Percentiles rank a stretch among this genome's conserved stretches.
Conservation (phyloP, 345 rosid species). For the Syzygium aromaticum region DNA sequence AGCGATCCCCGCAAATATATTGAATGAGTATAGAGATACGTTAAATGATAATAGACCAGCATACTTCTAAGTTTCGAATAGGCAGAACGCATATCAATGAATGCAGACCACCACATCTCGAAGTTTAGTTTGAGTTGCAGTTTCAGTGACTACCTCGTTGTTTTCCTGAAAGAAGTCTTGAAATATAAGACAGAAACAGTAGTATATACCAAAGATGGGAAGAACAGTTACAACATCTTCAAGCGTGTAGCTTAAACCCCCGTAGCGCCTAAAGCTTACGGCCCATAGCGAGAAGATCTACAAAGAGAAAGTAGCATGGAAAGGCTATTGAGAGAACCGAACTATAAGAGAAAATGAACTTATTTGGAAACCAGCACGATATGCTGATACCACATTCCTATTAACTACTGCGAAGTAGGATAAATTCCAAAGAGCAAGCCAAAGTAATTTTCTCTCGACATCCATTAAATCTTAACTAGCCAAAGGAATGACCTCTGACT, state of each 20-base stretch:
- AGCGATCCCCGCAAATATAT: neutral
- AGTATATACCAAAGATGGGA: conserved; percentile 46
- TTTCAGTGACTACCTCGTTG: neutral
- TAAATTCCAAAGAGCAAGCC: neutral
- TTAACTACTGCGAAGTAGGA: neutral
- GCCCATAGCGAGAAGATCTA: conserved; percentile 86
- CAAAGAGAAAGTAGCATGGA: neutral
- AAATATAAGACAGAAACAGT: neutral
- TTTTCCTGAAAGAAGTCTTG: neutral
- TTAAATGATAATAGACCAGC: neutral
- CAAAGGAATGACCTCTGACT: neutral
- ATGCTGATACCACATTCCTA: neutral
- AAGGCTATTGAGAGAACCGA: neutral
- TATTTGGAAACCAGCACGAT: neutral
- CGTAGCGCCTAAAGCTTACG: conserved; percentile 54
- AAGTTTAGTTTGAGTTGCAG: neutral
- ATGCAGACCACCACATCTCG: neutral
- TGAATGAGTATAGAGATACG: neutral
- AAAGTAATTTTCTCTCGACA: neutral
- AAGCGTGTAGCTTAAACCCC: conserved; percentile 62
- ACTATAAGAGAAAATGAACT: neutral
- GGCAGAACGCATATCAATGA: neutral
- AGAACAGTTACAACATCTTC: conserved; percentile 63
- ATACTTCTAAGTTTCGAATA: neutral
- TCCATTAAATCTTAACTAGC: neutral